Evolutionary conservation across 148 eudicot species (phyloP), one percentile per base, ranked within the genome.

Genomic region (Fagopyrum esculentum): DNA sequence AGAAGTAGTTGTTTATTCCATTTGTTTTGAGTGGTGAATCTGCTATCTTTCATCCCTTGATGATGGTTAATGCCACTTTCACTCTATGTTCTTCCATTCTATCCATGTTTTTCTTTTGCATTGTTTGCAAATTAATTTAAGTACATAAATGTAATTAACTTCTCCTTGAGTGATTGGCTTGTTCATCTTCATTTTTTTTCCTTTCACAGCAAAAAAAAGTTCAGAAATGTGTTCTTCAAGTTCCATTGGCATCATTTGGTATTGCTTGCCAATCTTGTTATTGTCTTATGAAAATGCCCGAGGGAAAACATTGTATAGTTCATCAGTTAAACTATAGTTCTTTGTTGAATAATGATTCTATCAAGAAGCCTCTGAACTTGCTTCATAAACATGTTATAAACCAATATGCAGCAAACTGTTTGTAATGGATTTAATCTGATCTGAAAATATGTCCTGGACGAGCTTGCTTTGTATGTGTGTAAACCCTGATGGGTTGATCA

Each of bases 11-110:
- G 70, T 35, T 35, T 45, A 64, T 64, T 66, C 71, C 71, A 15
- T 66, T 35, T 66, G 71, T 66, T 66, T 12, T 35, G 46, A 43
- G 47, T 66, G 71, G 71, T 66, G 46, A 66, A 43, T 66, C 45
- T 63, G 15, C n/a, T 13, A 29, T 63, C 45, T 35, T 29, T 35
- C 16, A 60, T 30, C 13, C 9, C 30, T 22, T 22, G 66, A 26
- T 60, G 66, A 22, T 60, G 40, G 3, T 22, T 60, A 60, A 60
- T 60, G 66, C 19, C 66, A 60, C 66, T 60, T 60, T 60, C 69
- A 30, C 69, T 63, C 69, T 57, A 19, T n/a, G 63, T 19, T 57
- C 10, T 17, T 6, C 17, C 63, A 57, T 19, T 57, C 30, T 63
- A 63, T 63, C 69, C 11, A 29, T 35, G 69, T 63, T 63, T 35